Evolutionary conservation across 2,329 filamentous ascomycete genomes (phyloP).

Genomic region (Truncatella angustata): DNA sequence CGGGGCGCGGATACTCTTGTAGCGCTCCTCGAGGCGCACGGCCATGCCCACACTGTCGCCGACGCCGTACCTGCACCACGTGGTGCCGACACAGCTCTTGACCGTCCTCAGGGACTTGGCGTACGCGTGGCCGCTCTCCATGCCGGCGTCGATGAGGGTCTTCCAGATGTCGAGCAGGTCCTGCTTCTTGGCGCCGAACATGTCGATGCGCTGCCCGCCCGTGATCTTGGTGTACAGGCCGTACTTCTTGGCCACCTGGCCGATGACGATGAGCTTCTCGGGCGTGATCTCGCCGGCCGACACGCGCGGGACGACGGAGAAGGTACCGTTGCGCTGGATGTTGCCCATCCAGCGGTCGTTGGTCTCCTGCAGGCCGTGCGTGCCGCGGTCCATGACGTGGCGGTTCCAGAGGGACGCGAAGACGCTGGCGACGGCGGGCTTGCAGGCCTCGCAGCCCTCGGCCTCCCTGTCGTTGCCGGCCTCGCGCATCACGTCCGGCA

Average conservation of each 20-base stretch:
- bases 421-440: slow-evolving; percentile 78
- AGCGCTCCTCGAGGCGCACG: slow-evolving; percentile 81
- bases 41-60: slow-evolving; percentile 92
- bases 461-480: slow-evolving; percentile 70
- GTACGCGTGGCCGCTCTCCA: slow-evolving; percentile 90
- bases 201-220: slow-evolving; percentile 85
- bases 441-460: slow-evolving; percentile 84
- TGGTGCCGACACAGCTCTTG: slow-evolving; percentile 88
- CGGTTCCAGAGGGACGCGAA: slow-evolving; percentile 80
- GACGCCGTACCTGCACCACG: slow-evolving; percentile 87
- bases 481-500: slow-evolving; percentile 74
- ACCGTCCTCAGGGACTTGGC: slow-evolving; percentile 86
- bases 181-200: slow-evolving; percentile 89
- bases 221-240: slow-evolving; percentile 89
- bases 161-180: slow-evolving; percentile 82
- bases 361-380: slow-evolving; percentile 80
- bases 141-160: slow-evolving; percentile 74
- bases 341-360: slow-evolving; percentile 88
- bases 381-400: slow-evolving; percentile 70
- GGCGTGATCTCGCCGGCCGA: slow-evolving; percentile 85
- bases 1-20: slow-evolving; percentile 85
- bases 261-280: slow-evolving; percentile 80
- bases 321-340: slow-evolving; percentile 89
- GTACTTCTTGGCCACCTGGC: slow-evolving; percentile 80
- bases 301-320: slow-evolving; percentile 81